phyloP scores from a whole-genome alignment of 371 early-diverging fungal genomes.

The Encephalitozoon romaleae region DNA sequence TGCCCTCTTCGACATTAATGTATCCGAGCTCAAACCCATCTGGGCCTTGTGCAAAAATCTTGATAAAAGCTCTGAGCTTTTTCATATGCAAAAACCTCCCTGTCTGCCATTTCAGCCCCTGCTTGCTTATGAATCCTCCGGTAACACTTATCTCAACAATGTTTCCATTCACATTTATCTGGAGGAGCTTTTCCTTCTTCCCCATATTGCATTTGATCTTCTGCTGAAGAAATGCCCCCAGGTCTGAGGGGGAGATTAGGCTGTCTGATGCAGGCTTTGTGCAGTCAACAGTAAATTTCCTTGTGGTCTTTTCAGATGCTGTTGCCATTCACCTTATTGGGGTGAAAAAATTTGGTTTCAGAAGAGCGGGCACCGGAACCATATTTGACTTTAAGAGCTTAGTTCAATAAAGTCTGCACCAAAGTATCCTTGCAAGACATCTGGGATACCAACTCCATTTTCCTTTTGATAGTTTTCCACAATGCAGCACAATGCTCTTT shows the following conservation, averaged over 20 bases:
- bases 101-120: constrained; percentile 15
- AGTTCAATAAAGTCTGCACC: constrained; percentile 21
- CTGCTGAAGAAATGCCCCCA: constrained; percentile 14
- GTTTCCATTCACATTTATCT: background rate
- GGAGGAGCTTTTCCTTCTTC: constrained; percentile 24
- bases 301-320: background rate
- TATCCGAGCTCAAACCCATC: constrained; percentile 32
- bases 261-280: constrained; percentile 23
- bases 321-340: background rate
- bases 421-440: constrained; percentile 63
- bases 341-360: constrained; percentile 7
- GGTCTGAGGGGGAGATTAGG: constrained; percentile 13
- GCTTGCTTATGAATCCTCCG: constrained; percentile 13
- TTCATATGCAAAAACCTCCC: constrained; percentile 28
- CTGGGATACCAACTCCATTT: constrained; percentile 62
- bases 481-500: constrained; percentile 89
- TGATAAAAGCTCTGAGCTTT: constrained; percentile 13
- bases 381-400: background rate
- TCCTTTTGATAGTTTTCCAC: constrained; percentile 93
- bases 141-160: constrained; percentile 4
- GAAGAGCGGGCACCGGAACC: background rate
- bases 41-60: constrained; percentile 12
- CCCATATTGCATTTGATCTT: constrained; percentile 27
- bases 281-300: constrained; percentile 13
- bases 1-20: constrained; percentile 17